Evolutionary conservation across 2,329 filamentous ascomycete species (phyloP).

Genomic region (Penicillium sp.): DNA sequence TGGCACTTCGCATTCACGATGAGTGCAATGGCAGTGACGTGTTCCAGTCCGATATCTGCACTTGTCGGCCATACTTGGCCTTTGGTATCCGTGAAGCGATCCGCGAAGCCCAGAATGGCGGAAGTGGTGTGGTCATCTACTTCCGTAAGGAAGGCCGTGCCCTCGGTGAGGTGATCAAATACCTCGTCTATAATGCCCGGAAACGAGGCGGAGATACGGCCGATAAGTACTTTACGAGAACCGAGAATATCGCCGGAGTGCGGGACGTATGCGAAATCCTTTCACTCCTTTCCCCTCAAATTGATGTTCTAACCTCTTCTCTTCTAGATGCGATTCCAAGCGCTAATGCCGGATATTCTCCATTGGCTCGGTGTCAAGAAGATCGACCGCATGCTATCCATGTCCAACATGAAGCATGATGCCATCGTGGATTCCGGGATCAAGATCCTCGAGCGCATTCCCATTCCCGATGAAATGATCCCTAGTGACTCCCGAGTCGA

Average conservation of each 20-base stretch:
- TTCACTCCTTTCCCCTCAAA: too few species aligned
- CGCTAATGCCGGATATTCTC: conserved; percentile 94
- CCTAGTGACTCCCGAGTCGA: conserved; percentile 95
- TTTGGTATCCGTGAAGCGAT: conserved; percentile 98
- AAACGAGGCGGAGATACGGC: conserved; percentile 46
- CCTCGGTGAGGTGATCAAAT: conserved; percentile 91
- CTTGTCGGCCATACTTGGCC: conserved; percentile 87
- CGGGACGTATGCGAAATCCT: conserved; percentile 61
- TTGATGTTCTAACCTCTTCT: conserved; percentile 17
- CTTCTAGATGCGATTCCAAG: conserved; percentile 92
- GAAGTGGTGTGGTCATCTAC: conserved; percentile 94
- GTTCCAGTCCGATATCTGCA: conserved; percentile 97
- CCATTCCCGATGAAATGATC: conserved; percentile 91
- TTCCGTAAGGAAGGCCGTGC: conserved; percentile 97
- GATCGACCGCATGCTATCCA: conserved; percentile 97
- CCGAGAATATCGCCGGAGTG: conserved; percentile 97
- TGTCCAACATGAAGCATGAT: conserved; percentile 76
- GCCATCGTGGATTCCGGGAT: conserved; percentile 57
- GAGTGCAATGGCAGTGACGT: conserved; percentile 97
- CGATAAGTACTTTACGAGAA: conserved; percentile 80
- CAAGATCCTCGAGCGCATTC: conserved; percentile 85
- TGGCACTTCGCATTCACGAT: conserved; percentile 84
- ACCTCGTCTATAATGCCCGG: conserved; percentile 66
- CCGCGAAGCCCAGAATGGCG: conserved; percentile 92
- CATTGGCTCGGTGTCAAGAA: conserved; percentile 99